phyloP scores from a whole-genome alignment of 495 filamentous ascomycete species.

The Podospora fimiseda region DNA sequence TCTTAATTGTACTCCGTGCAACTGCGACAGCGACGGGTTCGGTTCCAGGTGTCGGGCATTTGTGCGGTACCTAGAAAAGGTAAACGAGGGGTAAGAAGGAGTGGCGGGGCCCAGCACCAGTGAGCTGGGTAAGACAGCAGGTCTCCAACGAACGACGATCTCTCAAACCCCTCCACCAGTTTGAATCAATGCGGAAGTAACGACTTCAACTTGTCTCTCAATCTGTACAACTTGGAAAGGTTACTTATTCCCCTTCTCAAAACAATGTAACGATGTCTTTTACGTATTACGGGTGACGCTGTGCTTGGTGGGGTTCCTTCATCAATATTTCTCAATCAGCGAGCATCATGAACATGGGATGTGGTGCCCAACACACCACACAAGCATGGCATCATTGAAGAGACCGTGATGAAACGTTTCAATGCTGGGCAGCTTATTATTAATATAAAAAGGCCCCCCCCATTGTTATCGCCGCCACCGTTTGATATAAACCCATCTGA shows the following conservation, averaged over 20 bases:
- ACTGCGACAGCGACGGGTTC: not conserved
- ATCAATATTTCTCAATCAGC: no score
- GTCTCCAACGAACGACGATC: slow-evolving; percentile 3
- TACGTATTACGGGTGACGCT: not conserved
- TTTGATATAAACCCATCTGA: not conserved
- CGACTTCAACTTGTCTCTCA: no score
- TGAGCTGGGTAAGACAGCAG: slow-evolving; percentile 1
- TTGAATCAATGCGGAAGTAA: not conserved
- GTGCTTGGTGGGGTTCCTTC: slow-evolving; percentile 1
- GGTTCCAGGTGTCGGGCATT: no score
- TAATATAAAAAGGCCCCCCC: not conserved
- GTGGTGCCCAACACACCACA: not conserved
- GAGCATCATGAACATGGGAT: not conserved
- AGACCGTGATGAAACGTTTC: slow-evolving; percentile 6
- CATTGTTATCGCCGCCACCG: not conserved
- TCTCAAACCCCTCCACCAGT: not conserved
- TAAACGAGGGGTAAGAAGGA: not conserved
- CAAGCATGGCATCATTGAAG: no score
- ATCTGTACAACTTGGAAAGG: no score
- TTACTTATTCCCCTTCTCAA: no score
- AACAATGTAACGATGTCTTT: no score
- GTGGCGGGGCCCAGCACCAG: slow-evolving; percentile 2
- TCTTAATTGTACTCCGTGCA: not conserved
- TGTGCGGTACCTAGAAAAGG: no score
- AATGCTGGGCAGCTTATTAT: not conserved